These are phyloP conservation scores for Monascus purpureus DNA, from an alignment of 495 filamentous ascomycete genomes.

Conservation along the genomic window DNA sequence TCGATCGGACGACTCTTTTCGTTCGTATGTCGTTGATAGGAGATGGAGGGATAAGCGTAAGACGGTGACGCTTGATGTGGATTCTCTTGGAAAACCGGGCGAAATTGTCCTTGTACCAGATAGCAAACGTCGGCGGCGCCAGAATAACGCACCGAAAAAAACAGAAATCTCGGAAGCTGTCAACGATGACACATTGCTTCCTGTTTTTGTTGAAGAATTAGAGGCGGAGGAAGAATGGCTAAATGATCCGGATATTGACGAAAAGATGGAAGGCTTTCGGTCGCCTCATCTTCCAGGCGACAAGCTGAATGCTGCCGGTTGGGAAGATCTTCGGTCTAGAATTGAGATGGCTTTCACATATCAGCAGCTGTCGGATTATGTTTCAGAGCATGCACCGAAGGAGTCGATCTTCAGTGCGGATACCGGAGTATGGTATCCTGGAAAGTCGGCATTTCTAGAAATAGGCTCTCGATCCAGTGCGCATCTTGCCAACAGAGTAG, in stretches of 20 bases:
- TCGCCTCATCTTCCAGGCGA: slow-evolving; percentile 5
- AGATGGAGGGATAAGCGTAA: neutral
- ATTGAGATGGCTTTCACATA: slow-evolving; percentile 20
- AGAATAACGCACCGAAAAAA: slow-evolving; percentile 1
- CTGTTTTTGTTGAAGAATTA: slow-evolving; percentile 17
- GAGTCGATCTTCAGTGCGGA: neutral
- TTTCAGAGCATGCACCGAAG: slow-evolving; percentile 2
- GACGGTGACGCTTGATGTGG: slow-evolving; percentile 13
- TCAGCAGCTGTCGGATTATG: slow-evolving; percentile 20
- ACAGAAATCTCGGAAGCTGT: neutral
- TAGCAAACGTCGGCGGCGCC: slow-evolving; percentile 5
- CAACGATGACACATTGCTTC: slow-evolving; percentile 2
- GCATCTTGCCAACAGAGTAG: slow-evolving; percentile 5
- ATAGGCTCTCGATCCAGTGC: slow-evolving; percentile 1
- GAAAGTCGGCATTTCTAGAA: slow-evolving; percentile 13
- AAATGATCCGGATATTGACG: slow-evolving; percentile 2
- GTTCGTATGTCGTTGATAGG: no score
- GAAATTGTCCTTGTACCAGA: slow-evolving; percentile 26
- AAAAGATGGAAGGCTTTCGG: slow-evolving; percentile 15
- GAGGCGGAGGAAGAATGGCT: slow-evolving; percentile 8
- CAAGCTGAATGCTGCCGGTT: slow-evolving; percentile 14
- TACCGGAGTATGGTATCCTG: slow-evolving; percentile 15
- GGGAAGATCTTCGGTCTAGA: slow-evolving; percentile 13
- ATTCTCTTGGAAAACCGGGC: slow-evolving; percentile 25
- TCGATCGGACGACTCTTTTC: no score